Base-by-base conservation (phyloP, 805 yeast species). In the Spencermartinsiella europaea region DNA sequence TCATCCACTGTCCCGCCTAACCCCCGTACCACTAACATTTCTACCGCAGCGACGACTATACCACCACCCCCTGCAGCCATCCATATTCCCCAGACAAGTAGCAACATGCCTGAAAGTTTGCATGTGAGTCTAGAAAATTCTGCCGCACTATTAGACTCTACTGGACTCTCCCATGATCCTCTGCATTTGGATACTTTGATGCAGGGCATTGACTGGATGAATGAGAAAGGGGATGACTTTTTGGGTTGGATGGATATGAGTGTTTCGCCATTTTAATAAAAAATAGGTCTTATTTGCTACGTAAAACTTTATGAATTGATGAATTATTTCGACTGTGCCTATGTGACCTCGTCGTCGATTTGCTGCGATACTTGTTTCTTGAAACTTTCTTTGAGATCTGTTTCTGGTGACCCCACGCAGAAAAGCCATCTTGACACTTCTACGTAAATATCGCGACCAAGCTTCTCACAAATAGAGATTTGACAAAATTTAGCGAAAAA, bases 131-230 rank as follows among this genome's bases (percentile, higher is more conserved):
- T 38, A 7, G 42, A 38, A 12, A 15, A 25, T 12, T 14, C 42
- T 17, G n/a, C 33, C n/a, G 42, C 42, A 5, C 34, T 56, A 15
- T 46, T 53, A 35, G 60, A 46, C 17, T 48, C 58, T 19, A 56
- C 58, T 15, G 59, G 58, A 7, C 56, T 58, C 7, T 50, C 58
- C 8, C 55, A 49, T 34, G 60, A 57, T 42, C 58, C 56, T 2
- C 40, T 51, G 14, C 62, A 62, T 40, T 38, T 62, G 5, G 62
- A 61, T 34, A 52, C 62, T 2, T 45, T 65, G n/a, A 47, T 66
- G 62, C 93, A 85, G 55, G 84, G 89, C 21, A 79, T 82, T 28
- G 90, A 88, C 25, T 87, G 95, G 95, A 75, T 82, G 61, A 89
- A 86, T 59, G 82, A 80, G 27, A 86, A 81, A 44, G 76, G 74